Conservation (phyloP, 2,329 filamentous ascomycete genomes). For the Bimuria novae-zelandiae region DNA sequence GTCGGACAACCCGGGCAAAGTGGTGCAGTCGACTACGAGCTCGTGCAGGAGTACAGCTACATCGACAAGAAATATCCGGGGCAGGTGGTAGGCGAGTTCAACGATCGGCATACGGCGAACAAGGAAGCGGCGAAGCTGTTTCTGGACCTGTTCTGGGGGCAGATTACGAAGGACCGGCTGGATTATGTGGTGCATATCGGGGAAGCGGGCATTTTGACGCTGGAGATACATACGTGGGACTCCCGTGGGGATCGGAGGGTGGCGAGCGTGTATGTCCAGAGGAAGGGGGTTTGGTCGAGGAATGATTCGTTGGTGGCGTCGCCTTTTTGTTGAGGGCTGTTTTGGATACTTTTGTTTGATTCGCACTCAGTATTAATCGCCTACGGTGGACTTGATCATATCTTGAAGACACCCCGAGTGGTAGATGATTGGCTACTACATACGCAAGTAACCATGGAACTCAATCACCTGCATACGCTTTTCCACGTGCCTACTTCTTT, state of each 20-base stretch:
- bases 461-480: too few species aligned
- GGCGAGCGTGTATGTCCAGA: background rate
- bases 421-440: too few species aligned
- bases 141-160: background rate
- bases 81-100: background rate
- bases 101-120: background rate
- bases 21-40: background rate
- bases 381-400: too few species aligned
- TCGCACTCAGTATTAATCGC: too few species aligned
- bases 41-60: background rate
- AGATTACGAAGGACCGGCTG: background rate
- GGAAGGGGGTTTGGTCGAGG: too few species aligned
- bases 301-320: too few species aligned
- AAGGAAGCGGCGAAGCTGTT: background rate
- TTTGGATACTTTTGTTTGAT: too few species aligned
- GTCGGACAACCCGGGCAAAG: background rate
- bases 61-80: too few species aligned
- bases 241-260: background rate
- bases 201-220: background rate
- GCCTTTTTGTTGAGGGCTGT: too few species aligned
- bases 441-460: too few species aligned
- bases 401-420: too few species aligned
- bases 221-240: background rate
- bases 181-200: background rate
- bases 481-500: too few species aligned